Percentiles rank a stretch among this genome's conserved stretches.
Conservation (phyloP, 805 yeast genomes). For the Metschnikowia peoriensis region DNA sequence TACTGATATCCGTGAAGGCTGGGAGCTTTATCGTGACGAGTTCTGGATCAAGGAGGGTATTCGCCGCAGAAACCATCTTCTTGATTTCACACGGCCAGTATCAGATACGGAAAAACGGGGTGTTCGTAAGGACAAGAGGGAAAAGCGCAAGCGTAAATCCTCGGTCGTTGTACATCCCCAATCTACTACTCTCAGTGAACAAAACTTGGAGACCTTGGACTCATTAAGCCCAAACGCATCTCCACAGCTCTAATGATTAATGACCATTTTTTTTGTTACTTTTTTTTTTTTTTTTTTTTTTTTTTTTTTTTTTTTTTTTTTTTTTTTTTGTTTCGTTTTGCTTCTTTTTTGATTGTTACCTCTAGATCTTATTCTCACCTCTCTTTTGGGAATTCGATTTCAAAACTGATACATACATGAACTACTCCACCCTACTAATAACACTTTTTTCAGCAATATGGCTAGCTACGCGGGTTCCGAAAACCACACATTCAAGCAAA, state of each 20-base stretch:
- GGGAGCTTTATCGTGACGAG: slow-evolving; percentile 92
- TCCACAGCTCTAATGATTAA: neutral
- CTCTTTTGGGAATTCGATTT: neutral
- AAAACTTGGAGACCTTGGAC: slow-evolving; percentile 8
- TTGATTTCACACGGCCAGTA: slow-evolving; percentile 25
- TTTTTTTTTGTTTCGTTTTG: too few species aligned
- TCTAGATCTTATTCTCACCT: neutral
- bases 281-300: neutral
- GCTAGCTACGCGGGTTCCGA: slow-evolving; percentile 51
- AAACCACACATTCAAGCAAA: slow-evolving; percentile 59
- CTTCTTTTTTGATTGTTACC: too few species aligned
- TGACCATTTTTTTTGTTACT: neutral
- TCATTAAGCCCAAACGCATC: slow-evolving; percentile 6
- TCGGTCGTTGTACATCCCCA: slow-evolving; percentile 6
- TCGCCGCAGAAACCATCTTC: slow-evolving; percentile 45
- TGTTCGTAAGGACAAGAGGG: slow-evolving; percentile 37
- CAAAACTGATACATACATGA: neutral
- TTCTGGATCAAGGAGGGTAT: slow-evolving; percentile 88
- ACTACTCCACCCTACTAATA: neutral
- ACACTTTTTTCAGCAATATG: neutral
- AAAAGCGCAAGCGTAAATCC: slow-evolving; percentile 27
- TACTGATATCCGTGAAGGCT: slow-evolving; percentile 82
- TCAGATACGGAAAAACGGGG: slow-evolving; percentile 11
- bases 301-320: too few species aligned
- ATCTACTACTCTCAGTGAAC: slow-evolving; percentile 11